Base-by-base conservation (phyloP, 2,329 filamentous ascomycete species). In the Pseudopyrenochaeta lycopersici region DNA sequence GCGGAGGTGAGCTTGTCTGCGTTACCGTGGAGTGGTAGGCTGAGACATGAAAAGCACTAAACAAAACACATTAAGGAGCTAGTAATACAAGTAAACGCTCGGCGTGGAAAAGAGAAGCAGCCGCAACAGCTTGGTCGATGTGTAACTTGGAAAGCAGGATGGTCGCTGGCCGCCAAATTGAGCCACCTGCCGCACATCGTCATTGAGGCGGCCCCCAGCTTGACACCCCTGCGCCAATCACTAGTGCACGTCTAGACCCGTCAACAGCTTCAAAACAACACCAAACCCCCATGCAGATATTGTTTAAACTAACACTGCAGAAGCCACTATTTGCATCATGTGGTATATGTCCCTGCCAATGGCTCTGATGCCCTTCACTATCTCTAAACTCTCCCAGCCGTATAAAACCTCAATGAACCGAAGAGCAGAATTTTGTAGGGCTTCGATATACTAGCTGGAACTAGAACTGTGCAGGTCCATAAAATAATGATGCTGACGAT, bases 151-250 rank as follows among this genome's bases (percentile, higher is more conserved):
- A 56, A 60, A 58, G 54, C 58, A 58, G 59, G 56, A 49, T 54
- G 23, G 23, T 27, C 33, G 49, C 27, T 41, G 42, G 50, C 45
- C 51, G 52, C 57, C 54, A 53, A 39, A 50, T 48, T 50, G 55
- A 57, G 45, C 46, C 49, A 52, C 52, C 49, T 51, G 40, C 42
- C 42, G 49, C 31, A 42, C 41, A 47, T 58, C 65, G 61, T 68
- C 64, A 65, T 66, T 40, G 54, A 54, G 50, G 54, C 54, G 51
- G n/a, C n/a, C 53, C 38, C 45, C 50, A 33, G 27, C 39, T 17
- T 1, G 39, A 14, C 30, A 44, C 64, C 68, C 65, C 58, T 62
- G 62, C 54, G 64, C 57, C 63, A 63, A 68, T 68, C 68, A 59
- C 35, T 10, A 49, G 54, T 43, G 43, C 56, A 36, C 49, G 30